phyloP scores from a whole-genome alignment of 139 green algal genomes.

The Parachlorella kessleri region DNA sequence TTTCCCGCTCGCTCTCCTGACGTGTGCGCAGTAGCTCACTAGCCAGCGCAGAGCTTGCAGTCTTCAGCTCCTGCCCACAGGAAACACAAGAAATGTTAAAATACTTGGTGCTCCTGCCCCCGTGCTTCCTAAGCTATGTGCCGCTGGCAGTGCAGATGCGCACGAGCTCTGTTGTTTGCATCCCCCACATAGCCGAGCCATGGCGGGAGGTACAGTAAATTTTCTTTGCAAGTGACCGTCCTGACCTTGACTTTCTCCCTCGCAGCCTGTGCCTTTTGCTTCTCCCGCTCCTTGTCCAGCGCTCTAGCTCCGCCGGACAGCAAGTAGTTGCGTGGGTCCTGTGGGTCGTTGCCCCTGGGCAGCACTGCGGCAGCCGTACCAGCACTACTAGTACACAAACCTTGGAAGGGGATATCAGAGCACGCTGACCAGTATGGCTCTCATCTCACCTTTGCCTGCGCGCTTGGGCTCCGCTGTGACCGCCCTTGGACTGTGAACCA shows the following conservation, averaged over 20 bases:
- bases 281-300: conserved; percentile 4
- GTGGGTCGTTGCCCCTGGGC: background rate
- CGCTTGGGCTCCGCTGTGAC: background rate
- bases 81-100: background rate
- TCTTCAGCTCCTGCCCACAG: background rate
- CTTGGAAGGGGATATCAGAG: background rate
- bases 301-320: conserved; percentile 12
- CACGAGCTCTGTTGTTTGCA: background rate
- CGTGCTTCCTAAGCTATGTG: no score
- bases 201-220: no score
- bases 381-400: background rate
- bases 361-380: background rate
- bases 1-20: conserved; percentile 12
- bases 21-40: background rate
- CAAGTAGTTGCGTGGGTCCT: conserved; percentile 14
- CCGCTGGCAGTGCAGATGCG: background rate
- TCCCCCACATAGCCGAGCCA: no score
- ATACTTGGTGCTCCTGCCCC: no score
- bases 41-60: background rate
- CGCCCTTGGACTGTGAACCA: conserved; percentile 19
- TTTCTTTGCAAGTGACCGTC: no score
- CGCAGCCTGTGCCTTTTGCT: background rate
- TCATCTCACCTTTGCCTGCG: background rate
- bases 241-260: background rate
- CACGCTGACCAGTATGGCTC: background rate